Conservation (phyloP, 1,284 basidiomycete species). For the Rhodotorula sp. region DNA sequence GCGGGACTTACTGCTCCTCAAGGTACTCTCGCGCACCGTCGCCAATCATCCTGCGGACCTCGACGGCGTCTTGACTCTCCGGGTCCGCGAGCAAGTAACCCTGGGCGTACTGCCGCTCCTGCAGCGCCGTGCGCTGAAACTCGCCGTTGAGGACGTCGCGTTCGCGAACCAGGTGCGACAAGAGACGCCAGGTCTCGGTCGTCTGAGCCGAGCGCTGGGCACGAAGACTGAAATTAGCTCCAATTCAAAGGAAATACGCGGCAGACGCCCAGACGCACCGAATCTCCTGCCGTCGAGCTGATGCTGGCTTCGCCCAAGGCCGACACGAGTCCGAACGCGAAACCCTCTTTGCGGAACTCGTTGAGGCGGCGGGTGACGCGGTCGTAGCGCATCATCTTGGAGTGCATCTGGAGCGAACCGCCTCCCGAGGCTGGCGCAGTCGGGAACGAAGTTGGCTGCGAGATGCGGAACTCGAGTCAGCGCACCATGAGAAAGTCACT, state of each 20-base stretch:
- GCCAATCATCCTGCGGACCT: constrained; percentile 45
- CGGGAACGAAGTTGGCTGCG: not conserved
- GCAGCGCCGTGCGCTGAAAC: constrained; percentile 45
- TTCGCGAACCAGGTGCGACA: constrained; percentile 54
- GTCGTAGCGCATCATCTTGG: constrained; percentile 94
- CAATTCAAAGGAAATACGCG: not conserved
- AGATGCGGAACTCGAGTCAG: not conserved
- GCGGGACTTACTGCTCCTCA: constrained; percentile 59
- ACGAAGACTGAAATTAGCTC: no score
- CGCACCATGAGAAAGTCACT: not conserved
- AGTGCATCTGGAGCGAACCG: constrained; percentile 57
- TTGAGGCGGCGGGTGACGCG: constrained; percentile 72
- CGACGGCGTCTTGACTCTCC: constrained; percentile 41
- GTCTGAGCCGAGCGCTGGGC: constrained; percentile 45
- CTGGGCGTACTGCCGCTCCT: constrained; percentile 54
- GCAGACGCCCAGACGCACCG: not conserved
- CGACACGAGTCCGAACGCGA: constrained; percentile 71
- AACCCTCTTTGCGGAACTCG: constrained; percentile 65
- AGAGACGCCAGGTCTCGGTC: constrained; percentile 51
- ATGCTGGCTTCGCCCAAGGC: constrained; percentile 60
- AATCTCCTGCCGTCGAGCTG: constrained; percentile 20
- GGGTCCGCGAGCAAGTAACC: constrained; percentile 50
- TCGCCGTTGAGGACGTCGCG: constrained; percentile 51
- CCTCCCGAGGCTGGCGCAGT: not conserved
- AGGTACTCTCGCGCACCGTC: constrained; percentile 51